These are phyloP conservation scores for Ophiostoma triangulosporum DNA, from an alignment of 2,329 filamentous ascomycete genomes.

Conservation along the genomic window DNA sequence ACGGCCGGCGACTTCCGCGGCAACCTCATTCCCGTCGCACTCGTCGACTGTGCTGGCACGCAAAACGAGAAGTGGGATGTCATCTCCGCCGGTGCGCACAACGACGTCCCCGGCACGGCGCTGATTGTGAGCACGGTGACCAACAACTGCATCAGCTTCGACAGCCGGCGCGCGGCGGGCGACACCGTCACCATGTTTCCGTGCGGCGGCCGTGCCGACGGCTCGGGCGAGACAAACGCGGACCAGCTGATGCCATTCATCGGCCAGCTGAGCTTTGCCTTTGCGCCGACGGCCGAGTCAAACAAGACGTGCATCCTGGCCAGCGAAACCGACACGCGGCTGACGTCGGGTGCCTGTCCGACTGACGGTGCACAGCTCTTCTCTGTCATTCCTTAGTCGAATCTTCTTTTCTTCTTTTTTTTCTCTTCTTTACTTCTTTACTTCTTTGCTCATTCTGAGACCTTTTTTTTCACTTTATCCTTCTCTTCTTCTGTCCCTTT, in stretches of 20 bases:
- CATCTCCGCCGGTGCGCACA: conserved; percentile 35
- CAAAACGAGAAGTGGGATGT: conserved; percentile 37
- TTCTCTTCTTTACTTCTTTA: no score
- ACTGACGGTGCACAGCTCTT: conserved; percentile 20
- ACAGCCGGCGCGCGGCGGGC: conserved; percentile 27
- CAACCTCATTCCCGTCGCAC: conserved; percentile 36
- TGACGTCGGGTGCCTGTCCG: conserved; percentile 20
- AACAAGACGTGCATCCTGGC: conserved; percentile 30
- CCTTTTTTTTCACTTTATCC: no score
- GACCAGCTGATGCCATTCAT: conserved; percentile 37
- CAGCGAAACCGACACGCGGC: conserved; percentile 17
- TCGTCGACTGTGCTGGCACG: conserved; percentile 31
- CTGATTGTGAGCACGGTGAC: conserved; percentile 36
- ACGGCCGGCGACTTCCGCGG: conserved; percentile 40
- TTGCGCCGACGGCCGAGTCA: conserved; percentile 31
- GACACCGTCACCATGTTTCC: conserved; percentile 38
- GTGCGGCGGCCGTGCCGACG: conserved; percentile 37
- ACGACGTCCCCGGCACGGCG: conserved; percentile 28
- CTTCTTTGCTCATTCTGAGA: no score
- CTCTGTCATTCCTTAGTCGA: conserved; percentile 17
- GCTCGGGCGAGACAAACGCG: conserved; percentile 30
- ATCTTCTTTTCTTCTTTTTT: background rate
- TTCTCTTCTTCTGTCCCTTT: no score
- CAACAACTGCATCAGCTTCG: conserved; percentile 39
- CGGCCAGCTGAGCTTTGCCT: conserved; percentile 27